A percentile compares a stretch with the other conserved stretches of the same genome.
Evolutionary conservation across 768 basidiomycete species (phyloP).

Genomic region (Lentinula sp.): DNA sequence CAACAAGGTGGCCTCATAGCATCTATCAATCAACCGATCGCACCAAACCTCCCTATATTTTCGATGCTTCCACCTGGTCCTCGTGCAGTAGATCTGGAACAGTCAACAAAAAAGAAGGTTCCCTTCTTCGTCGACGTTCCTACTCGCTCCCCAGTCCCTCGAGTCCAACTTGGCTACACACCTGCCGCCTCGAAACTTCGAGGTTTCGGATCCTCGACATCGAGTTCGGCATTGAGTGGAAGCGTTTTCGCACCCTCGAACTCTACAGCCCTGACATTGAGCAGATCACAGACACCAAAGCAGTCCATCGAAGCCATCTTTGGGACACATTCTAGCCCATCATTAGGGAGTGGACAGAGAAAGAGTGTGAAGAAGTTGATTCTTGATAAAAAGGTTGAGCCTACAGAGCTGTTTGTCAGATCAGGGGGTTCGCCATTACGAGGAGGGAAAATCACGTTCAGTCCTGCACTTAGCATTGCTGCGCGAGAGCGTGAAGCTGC

Average conservation of each 20-base stretch:
- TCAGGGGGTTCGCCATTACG: conserved; percentile 36
- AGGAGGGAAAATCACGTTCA: conserved; percentile 62
- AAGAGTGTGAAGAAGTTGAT: conserved; percentile 93
- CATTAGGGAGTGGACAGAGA: conserved; percentile 61
- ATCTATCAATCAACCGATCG: conserved; percentile 84
- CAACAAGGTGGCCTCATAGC: conserved; percentile 65
- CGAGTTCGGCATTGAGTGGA: conserved; percentile 29
- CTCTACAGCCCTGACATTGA: conserved; percentile 48
- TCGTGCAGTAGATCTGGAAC: conserved; percentile 54
- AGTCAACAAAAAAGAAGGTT: conserved; percentile 66
- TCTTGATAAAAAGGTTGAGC: conserved; percentile 77
- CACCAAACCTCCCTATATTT: conserved; percentile 66
- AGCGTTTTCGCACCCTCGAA: conserved; percentile 39
- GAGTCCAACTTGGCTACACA: conserved; percentile 58
- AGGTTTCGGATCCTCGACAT: conserved; percentile 54
- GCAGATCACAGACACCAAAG: conserved; percentile 38
- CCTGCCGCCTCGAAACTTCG: conserved; percentile 66
- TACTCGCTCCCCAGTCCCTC: conserved; percentile 63
- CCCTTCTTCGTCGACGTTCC: conserved; percentile 75
- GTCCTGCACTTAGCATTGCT: conserved; percentile 67
- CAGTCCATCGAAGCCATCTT: conserved; percentile 19
- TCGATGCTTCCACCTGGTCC: conserved; percentile 70
- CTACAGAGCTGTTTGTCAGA: conserved; percentile 60
- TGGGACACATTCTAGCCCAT: conserved; percentile 42
- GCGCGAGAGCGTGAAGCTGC: conserved; percentile 65